These are phyloP conservation scores for Hypoxylon subgilvum DNA, from an alignment of 495 filamentous ascomycete species.

Conservation along the genomic window DNA sequence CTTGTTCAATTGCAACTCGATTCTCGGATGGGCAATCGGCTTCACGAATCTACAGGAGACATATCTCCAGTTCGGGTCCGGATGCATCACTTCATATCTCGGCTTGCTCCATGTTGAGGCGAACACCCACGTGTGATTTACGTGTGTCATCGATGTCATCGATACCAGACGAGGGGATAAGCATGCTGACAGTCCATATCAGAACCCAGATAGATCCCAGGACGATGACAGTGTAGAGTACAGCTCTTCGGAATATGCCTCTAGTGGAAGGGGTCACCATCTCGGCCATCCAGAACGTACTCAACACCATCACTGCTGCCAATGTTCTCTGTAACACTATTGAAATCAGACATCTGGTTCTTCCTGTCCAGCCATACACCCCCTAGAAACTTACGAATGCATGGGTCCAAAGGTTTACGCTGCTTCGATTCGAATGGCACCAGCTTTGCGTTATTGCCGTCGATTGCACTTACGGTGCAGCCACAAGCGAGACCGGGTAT, in stretches of 20 bases:
- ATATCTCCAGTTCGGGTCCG: not conserved
- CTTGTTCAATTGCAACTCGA: not conserved
- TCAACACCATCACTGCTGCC: slow-evolving; percentile 35
- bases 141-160: slow-evolving; percentile 19
- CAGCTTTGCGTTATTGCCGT: slow-evolving; percentile 60
- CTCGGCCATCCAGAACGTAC: slow-evolving; percentile 41
- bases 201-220: slow-evolving; percentile 6
- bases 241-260: slow-evolving; percentile 10
- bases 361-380: slow-evolving; percentile 55
- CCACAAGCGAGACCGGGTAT: slow-evolving; percentile 45
- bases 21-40: not conserved
- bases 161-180: slow-evolving; percentile 5
- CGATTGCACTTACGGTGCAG: slow-evolving; percentile 55
- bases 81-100: slow-evolving; percentile 14
- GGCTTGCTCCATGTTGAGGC: slow-evolving; percentile 11
- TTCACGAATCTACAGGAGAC: too few species aligned
- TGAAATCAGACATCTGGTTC: slow-evolving; percentile 41
- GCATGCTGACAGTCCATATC: slow-evolving; percentile 4
- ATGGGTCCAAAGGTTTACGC: slow-evolving; percentile 57
- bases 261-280: slow-evolving; percentile 33
- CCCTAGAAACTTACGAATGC: slow-evolving; percentile 59
- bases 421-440: slow-evolving; percentile 58
- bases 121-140: slow-evolving; percentile 12
- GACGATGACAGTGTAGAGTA: slow-evolving; percentile 17
- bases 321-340: slow-evolving; percentile 33